These are phyloP conservation scores for Psilocybe cubensis DNA, from an alignment of 768 basidiomycete genomes.

Conservation along the genomic window DNA sequence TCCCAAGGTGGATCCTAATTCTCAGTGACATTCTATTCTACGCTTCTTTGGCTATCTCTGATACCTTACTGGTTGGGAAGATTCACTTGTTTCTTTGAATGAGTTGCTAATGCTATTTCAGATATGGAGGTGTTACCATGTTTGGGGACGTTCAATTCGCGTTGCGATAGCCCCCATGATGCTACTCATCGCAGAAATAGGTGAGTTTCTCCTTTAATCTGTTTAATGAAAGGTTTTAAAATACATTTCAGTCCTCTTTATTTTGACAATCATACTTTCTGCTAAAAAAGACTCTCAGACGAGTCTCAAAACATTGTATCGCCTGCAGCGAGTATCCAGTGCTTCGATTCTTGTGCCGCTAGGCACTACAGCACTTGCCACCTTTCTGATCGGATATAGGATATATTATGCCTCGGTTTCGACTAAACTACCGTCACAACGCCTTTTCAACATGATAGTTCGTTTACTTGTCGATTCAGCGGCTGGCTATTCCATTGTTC, in stretches of 20 bases:
- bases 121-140: conserved; percentile 7
- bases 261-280: neutral
- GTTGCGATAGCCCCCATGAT: neutral
- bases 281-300: neutral
- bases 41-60: neutral
- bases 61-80: neutral
- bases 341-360: neutral
- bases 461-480: conserved; percentile 3
- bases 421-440: no score
- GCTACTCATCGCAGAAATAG: neutral
- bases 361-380: neutral
- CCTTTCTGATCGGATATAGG: conserved; percentile 3
- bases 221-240: no score
- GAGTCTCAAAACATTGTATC: neutral
- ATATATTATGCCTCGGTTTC: neutral
- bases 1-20: neutral
- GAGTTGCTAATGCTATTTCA: neutral
- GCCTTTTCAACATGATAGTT: neutral
- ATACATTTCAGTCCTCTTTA: neutral
- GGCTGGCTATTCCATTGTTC: neutral
- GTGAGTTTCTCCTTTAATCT: neutral
- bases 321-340: neutral
- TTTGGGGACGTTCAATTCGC: neutral
- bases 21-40: neutral
- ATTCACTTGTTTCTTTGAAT: neutral